A percentile compares a stretch with the other conserved stretches of the same genome.
Conservation (phyloP, 768 basidiomycete species). For the Daedalea quercina region DNA sequence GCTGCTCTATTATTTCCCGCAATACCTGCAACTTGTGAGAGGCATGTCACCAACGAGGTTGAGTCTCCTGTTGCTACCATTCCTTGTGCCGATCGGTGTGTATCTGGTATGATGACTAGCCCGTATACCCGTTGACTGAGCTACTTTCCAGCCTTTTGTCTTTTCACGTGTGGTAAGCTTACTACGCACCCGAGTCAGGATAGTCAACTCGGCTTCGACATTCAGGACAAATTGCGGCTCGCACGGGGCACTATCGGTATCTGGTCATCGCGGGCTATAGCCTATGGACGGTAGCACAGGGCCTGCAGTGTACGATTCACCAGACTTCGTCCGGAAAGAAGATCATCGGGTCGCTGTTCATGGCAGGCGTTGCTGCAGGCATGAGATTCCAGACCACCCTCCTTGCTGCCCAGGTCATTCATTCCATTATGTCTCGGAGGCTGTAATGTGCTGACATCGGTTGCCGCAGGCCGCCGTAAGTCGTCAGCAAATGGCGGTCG, state of each 20-base stretch:
- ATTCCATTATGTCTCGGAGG: no score
- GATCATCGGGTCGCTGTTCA: conserved; percentile 29
- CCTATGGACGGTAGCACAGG: conserved; percentile 34
- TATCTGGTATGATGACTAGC: neutral
- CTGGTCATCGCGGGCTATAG: conserved; percentile 21
- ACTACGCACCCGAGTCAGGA: neutral
- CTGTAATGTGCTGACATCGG: no score
- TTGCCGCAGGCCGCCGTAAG: conserved; percentile 23
- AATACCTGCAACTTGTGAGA: conserved; percentile 33
- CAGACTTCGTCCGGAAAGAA: conserved; percentile 22
- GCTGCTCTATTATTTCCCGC: conserved; percentile 30
- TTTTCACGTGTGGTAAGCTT: neutral
- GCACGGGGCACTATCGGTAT: conserved; percentile 24
- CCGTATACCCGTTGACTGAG: neutral
- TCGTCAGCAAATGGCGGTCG: conserved; percentile 15
- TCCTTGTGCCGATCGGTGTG: conserved; percentile 24
- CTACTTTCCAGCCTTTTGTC: neutral
- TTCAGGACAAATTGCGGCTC: conserved; percentile 8
- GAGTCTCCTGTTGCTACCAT: conserved; percentile 33
- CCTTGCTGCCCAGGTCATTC: conserved; percentile 16
- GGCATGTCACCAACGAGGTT: conserved; percentile 31
- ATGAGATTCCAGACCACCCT: conserved; percentile 22
- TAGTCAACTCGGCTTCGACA: neutral
- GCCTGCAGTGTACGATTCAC: conserved; percentile 30
- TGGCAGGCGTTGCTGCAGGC: conserved; percentile 33